Evolutionary conservation across 352 stramenopile genomes (phyloP).

Genomic region (Pythium diclinum): DNA sequence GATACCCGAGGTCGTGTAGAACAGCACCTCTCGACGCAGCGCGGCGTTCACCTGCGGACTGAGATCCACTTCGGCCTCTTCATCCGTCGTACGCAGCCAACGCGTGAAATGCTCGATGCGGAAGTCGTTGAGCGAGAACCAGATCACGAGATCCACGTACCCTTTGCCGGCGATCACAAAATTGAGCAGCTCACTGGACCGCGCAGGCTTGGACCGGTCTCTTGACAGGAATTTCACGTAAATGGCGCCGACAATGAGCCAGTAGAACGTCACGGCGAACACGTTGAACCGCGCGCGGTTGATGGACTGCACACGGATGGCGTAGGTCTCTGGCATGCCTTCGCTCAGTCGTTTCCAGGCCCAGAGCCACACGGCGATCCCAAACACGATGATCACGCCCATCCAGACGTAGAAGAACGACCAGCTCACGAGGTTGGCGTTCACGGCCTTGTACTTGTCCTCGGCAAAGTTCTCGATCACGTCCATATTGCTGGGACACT

Average conservation of each 20-base stretch:
- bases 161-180: conserved; percentile 86
- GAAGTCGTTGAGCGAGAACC: conserved; percentile 87
- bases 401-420: conserved; percentile 89
- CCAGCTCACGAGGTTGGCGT: conserved; percentile 87
- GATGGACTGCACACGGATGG: conserved; percentile 82
- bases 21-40: conserved; percentile 84
- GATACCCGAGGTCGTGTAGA: conserved; percentile 89
- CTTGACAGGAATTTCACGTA: conserved; percentile 79
- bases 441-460: conserved; percentile 63
- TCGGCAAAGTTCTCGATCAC: conserved; percentile 67
- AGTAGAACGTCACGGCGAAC: conserved; percentile 86
- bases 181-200: conserved; percentile 74
- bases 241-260: conserved; percentile 72
- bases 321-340: conserved; percentile 86
- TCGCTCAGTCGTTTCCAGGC: conserved; percentile 84
- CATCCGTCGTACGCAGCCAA: conserved; percentile 48
- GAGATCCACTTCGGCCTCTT: conserved; percentile 76
- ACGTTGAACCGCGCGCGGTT: conserved; percentile 87
- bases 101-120: conserved; percentile 72
- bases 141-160: conserved; percentile 88
- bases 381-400: conserved; percentile 74
- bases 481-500: conserved; percentile 30
- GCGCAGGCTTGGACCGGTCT: conserved; percentile 50
- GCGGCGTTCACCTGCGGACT: conserved; percentile 88
- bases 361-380: conserved; percentile 83